Evolutionary conservation across 768 basidiomycete species (phyloP).

Genomic region (Leccinum uliginosum): DNA sequence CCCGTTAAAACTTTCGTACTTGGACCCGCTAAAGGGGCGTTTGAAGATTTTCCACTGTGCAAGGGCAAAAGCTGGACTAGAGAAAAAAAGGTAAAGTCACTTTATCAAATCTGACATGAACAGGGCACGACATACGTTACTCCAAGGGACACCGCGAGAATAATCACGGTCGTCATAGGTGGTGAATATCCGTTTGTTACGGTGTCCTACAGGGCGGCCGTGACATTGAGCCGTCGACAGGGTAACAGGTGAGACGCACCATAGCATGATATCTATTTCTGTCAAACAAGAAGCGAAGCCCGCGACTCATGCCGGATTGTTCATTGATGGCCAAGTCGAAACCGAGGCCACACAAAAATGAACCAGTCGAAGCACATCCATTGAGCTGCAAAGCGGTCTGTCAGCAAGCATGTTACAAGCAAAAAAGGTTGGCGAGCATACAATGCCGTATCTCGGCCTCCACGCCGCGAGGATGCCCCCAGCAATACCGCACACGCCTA

Average conservation of each 20-base stretch:
- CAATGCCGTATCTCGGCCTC: constrained; percentile 47
- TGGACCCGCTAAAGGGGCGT: constrained; percentile 41
- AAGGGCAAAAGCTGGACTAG: constrained; percentile 50
- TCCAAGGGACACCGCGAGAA: constrained; percentile 49
- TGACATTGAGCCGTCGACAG: background rate
- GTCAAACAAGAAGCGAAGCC: constrained; percentile 61
- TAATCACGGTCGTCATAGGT: constrained; percentile 43
- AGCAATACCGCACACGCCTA: constrained; percentile 40
- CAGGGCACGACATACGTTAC: constrained; percentile 44
- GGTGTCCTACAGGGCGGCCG: constrained; percentile 39
- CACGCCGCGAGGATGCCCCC: constrained; percentile 41
- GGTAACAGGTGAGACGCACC: constrained; percentile 32
- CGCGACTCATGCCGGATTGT: constrained; percentile 60
- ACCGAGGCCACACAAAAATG: constrained; percentile 54
- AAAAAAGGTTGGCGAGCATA: constrained; percentile 27
- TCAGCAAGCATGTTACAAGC: constrained; percentile 4
- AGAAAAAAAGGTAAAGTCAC: background rate
- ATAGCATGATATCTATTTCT: constrained; percentile 53
- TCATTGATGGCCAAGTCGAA: constrained; percentile 53
- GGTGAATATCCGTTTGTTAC: constrained; percentile 47
- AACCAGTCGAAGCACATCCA: constrained; percentile 54
- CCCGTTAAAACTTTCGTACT: constrained; percentile 18
- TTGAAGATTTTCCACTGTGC: constrained; percentile 51
- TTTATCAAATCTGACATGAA: background rate
- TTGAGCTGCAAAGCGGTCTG: constrained; percentile 31